Evolutionary conservation across 2,329 filamentous ascomycete genomes (phyloP).

Genomic region (Ceratocystis ficicola): DNA sequence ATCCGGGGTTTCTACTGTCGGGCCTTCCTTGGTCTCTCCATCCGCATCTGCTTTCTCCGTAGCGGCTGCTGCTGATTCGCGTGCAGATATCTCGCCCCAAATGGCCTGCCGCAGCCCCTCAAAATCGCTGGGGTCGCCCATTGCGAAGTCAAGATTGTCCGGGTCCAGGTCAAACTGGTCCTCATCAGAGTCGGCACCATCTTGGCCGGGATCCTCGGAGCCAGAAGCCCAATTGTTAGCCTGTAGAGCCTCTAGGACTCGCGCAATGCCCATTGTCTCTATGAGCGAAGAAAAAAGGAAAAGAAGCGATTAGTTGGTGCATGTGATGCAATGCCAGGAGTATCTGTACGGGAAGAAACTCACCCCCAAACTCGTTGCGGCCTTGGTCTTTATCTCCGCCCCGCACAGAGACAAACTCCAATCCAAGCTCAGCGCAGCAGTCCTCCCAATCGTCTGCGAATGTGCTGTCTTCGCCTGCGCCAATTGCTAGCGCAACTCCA

Average conservation of each 20-base stretch:
- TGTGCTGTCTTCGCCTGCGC: constrained; percentile 35
- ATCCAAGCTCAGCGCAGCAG: constrained; percentile 41
- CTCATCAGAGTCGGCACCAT: constrained; percentile 27
- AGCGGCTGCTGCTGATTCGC: constrained; percentile 25
- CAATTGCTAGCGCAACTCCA: constrained; percentile 48
- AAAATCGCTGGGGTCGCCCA: constrained; percentile 41
- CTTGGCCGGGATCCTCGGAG: constrained; percentile 25
- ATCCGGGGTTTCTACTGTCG: constrained; percentile 26
- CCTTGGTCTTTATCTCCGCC: constrained; percentile 30
- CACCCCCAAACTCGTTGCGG: constrained; percentile 49
- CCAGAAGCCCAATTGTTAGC: constrained; percentile 50
- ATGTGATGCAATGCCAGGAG: neutral
- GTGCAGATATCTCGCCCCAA: constrained; percentile 32
- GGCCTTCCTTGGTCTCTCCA: constrained; percentile 2
- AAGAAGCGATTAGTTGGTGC: neutral
- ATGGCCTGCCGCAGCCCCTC: constrained; percentile 42
- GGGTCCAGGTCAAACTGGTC: constrained; percentile 33
- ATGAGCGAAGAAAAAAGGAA: neutral
- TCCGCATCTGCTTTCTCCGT: constrained; percentile 11
- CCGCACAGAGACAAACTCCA: constrained; percentile 51
- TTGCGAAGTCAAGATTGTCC: constrained; percentile 37
- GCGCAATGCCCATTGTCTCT: constrained; percentile 49
- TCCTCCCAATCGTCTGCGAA: constrained; percentile 51
- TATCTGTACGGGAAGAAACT: constrained; percentile 24
- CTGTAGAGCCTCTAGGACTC: constrained; percentile 50